Evolutionary conservation across 2,329 filamentous ascomycete species (phyloP), one percentile per base, ranked within the genome.

Genomic region (Aspergillus flavus): DNA sequence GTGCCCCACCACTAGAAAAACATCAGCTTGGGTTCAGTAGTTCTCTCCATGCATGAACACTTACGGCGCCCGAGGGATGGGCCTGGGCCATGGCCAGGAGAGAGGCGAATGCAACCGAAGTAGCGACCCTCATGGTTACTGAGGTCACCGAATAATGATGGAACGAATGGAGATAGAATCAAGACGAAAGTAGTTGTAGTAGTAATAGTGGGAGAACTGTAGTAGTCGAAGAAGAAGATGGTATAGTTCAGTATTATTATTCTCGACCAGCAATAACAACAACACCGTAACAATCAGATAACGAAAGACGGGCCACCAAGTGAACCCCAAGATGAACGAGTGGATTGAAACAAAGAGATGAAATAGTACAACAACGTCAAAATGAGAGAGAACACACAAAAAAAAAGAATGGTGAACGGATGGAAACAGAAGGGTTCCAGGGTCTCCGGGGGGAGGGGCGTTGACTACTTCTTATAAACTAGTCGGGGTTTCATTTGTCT

Each of bases 11-110:
- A 75, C 72, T 78, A 67, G 6, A 57, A 32, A 61, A 16, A 26
- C 7, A 30, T 58, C 41, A 61, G 66, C 58, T 52, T 61, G 28
- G 39, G 45, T 23, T 32, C 26, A 36, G 19, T 21, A 56, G 23
- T 21, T 39, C n/a, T 6, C 21, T 26, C 19, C 10, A 60, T 34
- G 16, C 1, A 9, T 9, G 16, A 45, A 73, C 68, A 79, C 83
- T 70, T 82, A 81, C 75, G 82, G 80, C 67, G 77, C 73, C 66
- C 74, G 76, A 64, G 7, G 41, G 36, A 54, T 62, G 61, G 48
- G 72, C 72, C 53, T 84, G 73, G 66, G 82, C 80, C 69, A 82
- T 77, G 59, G 82, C 77, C 66, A 85, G 70, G 66, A 86, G 69
- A 68, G 79, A 74, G 63, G 72, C 68, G 32, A 75, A 63, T 21